Evolutionary conservation across 148 eudicot species (phyloP).

Genomic region (Vaccinium vitisidaea): DNA sequence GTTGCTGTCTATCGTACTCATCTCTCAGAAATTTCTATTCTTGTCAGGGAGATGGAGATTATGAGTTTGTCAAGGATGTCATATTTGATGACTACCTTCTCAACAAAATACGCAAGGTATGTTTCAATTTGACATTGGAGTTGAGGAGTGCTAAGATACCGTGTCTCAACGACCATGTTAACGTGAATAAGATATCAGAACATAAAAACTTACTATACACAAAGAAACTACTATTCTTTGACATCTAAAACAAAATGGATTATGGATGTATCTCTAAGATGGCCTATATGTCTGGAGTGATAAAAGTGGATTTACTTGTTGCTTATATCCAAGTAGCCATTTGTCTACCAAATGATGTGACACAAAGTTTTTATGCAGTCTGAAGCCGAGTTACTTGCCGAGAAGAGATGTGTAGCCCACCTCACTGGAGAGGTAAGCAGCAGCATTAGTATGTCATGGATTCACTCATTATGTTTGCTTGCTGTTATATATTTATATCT

Average conservation of each 20-base stretch:
- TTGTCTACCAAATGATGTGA: not conserved
- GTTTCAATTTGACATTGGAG: not conserved
- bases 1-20: not conserved
- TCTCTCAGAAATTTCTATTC: constrained; percentile 5
- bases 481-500: not conserved
- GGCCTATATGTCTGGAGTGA: too few relatives aligned
- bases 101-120: constrained; percentile 65
- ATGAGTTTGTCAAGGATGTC: constrained; percentile 87
- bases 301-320: too few relatives aligned
- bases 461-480: not conserved
- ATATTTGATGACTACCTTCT: constrained; percentile 75
- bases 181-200: too few relatives aligned
- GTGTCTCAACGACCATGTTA: too few relatives aligned
- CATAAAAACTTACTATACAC: too few relatives aligned
- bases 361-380: constrained; percentile 46
- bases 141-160: not conserved
- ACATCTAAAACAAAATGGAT: too few relatives aligned
- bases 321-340: too few relatives aligned
- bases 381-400: constrained; percentile 91
- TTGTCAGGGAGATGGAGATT: constrained; percentile 88
- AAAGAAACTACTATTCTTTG: too few relatives aligned
- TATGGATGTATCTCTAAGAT: too few relatives aligned
- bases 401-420: constrained; percentile 92
- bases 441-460: not conserved
- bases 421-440: constrained; percentile 82